A percentile compares a stretch with the other conserved stretches of the same genome.
phyloP scores from a whole-genome alignment of 1,284 basidiomycete species.

The Leccinum solheimii region DNA sequence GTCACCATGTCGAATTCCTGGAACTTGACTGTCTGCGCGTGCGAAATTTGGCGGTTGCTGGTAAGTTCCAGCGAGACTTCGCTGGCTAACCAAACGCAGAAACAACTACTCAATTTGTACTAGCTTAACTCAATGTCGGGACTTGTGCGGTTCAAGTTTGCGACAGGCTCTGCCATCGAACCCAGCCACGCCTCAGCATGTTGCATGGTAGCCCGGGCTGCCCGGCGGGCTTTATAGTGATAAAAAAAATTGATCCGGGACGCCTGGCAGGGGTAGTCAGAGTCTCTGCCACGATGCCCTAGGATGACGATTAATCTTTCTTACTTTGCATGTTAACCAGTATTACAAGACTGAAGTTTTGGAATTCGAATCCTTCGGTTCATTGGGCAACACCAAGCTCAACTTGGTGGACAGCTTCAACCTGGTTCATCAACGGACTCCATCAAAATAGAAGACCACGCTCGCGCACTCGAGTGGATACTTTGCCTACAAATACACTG shows the following conservation, averaged over 20 bases:
- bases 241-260: neutral
- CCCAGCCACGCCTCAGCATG: neutral
- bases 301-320: neutral
- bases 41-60: neutral
- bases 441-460: slow-evolving; percentile 21
- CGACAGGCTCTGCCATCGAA: neutral
- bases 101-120: neutral
- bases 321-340: neutral
- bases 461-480: neutral
- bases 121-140: neutral
- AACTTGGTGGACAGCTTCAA: slow-evolving; percentile 11
- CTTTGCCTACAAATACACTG: neutral
- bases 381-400: slow-evolving; percentile 2
- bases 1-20: neutral
- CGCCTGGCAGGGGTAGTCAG: neutral
- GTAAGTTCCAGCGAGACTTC: neutral
- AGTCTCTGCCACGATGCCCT: slow-evolving; percentile 6
- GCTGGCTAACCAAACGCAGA: neutral
- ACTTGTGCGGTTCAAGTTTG: neutral
- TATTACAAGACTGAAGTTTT: neutral
- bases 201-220: neutral
- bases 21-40: neutral
- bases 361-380: slow-evolving; percentile 1
- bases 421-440: neutral
- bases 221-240: slow-evolving; percentile 1